Percentiles rank a stretch among this genome's conserved stretches.
Conservation (phyloP, 2,329 filamentous ascomycete genomes). For the Ceratocystis eucalypticola region DNA sequence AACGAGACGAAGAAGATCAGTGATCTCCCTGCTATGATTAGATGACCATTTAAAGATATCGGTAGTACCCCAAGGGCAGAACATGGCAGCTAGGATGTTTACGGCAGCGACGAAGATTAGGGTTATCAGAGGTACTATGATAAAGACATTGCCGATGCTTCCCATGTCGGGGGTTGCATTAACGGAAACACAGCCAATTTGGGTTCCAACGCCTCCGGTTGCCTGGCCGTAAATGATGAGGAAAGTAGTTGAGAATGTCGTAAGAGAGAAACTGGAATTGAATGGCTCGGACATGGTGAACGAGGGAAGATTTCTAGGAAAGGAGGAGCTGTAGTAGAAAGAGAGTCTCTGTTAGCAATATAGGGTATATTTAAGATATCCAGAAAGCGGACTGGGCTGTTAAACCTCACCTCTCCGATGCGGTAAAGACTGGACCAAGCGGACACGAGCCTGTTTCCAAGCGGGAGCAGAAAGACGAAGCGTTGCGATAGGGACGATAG, state of each 20-base stretch:
- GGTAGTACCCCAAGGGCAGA: slow-evolving; percentile 83
- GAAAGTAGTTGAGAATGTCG: slow-evolving; percentile 63
- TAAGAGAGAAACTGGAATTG: slow-evolving; percentile 70
- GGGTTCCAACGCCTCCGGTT: slow-evolving; percentile 34
- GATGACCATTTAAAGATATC: slow-evolving; percentile 94
- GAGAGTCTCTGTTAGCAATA: neutral
- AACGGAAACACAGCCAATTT: slow-evolving; percentile 69
- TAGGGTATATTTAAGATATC: neutral
- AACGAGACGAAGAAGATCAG: slow-evolving; percentile 73
- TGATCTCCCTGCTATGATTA: slow-evolving; percentile 83
- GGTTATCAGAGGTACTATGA: slow-evolving; percentile 64
- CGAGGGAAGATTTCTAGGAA: slow-evolving; percentile 45
- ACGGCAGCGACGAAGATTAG: slow-evolving; percentile 69
- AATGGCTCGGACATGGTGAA: slow-evolving; percentile 64
- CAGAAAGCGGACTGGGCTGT: neutral
- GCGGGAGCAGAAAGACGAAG: slow-evolving; percentile 52
- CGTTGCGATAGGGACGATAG: slow-evolving; percentile 52
- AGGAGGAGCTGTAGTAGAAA: slow-evolving; percentile 24
- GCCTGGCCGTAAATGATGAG: slow-evolving; percentile 61
- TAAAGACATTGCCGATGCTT: slow-evolving; percentile 51
- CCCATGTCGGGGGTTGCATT: slow-evolving; percentile 75
- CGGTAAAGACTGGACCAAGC: slow-evolving; percentile 55
- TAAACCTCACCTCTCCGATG: slow-evolving; percentile 28
- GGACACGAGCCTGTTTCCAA: slow-evolving; percentile 56
- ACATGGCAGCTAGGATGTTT: slow-evolving; percentile 71